phyloP scores from a whole-genome alignment of 2,329 filamentous ascomycete species.

The Alternaria novae-zelandiae region DNA sequence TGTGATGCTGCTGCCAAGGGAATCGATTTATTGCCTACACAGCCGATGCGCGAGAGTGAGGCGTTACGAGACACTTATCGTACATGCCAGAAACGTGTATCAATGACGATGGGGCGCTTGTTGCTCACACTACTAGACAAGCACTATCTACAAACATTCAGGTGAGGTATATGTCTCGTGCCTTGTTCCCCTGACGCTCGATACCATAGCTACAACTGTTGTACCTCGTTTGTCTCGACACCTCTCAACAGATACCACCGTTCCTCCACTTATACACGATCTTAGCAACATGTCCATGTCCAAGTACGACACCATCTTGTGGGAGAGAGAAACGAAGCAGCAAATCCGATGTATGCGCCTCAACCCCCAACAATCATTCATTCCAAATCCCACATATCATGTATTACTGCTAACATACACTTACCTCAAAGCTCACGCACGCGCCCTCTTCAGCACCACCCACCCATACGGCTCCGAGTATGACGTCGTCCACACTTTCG shows the following conservation, averaged over 20 bases:
- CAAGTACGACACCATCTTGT: neutral
- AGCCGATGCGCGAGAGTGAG: no score
- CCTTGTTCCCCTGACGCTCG: rapidly evolving
- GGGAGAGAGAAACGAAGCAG: neutral
- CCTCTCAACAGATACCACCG: neutral
- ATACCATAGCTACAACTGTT: neutral
- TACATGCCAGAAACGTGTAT: neutral
- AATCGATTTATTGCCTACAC: no score
- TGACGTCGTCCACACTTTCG: neutral
- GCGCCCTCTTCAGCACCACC: rapidly evolving
- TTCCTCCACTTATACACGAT: neutral
- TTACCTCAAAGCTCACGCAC: neutral
- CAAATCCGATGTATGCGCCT: neutral
- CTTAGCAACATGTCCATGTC: neutral
- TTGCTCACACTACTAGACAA: neutral
- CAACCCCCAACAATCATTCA: neutral
- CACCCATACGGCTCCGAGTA: neutral
- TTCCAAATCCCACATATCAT: neutral
- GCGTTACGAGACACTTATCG: neutral
- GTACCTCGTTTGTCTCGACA: neutral
- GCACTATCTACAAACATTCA: neutral
- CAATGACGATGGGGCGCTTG: rapidly evolving
- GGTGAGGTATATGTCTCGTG: neutral
- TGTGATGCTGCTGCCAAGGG: no score
- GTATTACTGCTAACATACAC: no score